phyloP scores from a whole-genome alignment of 495 filamentous ascomycete species.

The Daldinia bambusicola region DNA sequence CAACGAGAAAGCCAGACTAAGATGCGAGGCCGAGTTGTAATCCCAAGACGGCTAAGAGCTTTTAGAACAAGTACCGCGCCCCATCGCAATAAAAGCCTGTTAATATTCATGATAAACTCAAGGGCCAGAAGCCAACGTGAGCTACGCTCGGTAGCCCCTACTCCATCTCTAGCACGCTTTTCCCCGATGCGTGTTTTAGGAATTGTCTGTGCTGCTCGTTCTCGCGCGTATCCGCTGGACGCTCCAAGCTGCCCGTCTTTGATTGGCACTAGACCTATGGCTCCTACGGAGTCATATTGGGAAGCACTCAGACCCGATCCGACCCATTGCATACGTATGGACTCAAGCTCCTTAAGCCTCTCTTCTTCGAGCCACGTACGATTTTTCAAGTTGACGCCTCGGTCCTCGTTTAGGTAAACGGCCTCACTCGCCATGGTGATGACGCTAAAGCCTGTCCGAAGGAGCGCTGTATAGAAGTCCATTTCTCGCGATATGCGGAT shows the following conservation, averaged over 20 bases:
- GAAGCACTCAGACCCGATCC: conserved; percentile 55
- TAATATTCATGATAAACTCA: conserved; percentile 78
- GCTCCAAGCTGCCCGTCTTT: conserved; percentile 56
- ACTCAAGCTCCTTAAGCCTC: conserved; percentile 71
- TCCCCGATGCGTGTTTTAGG: conserved; percentile 59
- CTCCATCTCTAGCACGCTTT: conserved; percentile 67
- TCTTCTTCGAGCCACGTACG: conserved; percentile 95
- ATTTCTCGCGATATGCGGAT: conserved; percentile 83
- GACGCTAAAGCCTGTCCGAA: conserved; percentile 84
- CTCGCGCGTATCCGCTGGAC: conserved; percentile 72
- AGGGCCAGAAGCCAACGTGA: conserved; percentile 77
- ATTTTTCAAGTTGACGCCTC: conserved; percentile 73
- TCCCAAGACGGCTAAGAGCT: conserved; percentile 67
- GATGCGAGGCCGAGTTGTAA: conserved; percentile 70
- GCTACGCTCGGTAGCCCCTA: conserved; percentile 78
- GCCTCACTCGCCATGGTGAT: conserved; percentile 94
- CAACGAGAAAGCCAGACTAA: conserved; percentile 63
- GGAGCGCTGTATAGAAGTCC: conserved; percentile 92
- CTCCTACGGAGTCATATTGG: conserved; percentile 60
- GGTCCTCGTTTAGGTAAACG: conserved; percentile 92
- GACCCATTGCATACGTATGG: conserved; percentile 62
- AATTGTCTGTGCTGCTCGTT: conserved; percentile 67
- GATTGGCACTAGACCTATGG: conserved; percentile 62
- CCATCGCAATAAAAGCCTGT: conserved; percentile 70
- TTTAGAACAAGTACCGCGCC: conserved; percentile 64